Percentiles rank a stretch among this genome's conserved stretches.
phyloP scores from a whole-genome alignment of 306 rosid genomes.

The Trifolium subterraneum region DNA sequence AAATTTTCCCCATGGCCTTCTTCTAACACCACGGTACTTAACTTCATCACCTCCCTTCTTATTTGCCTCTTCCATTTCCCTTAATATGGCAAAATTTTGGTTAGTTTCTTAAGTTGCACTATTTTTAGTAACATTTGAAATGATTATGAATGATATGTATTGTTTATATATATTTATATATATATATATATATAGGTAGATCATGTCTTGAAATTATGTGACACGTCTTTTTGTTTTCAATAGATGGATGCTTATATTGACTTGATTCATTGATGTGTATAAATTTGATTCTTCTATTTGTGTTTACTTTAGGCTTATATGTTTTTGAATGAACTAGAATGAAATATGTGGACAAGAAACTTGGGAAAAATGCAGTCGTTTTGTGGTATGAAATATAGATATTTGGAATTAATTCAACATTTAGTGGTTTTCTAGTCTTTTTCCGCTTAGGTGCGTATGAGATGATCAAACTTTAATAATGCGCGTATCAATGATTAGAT shows the following conservation, averaged over 20 bases:
- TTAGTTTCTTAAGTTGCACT: not conserved
- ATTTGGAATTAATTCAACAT: not conserved
- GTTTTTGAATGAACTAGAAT: slow-evolving; percentile 6
- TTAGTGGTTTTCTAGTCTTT: not conserved
- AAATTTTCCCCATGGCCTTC: slow-evolving; percentile 79
- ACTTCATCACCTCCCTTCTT: slow-evolving; percentile 48
- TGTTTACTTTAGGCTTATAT: not conserved
- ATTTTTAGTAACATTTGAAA: not conserved
- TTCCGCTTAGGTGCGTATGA: not conserved
- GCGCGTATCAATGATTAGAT: slow-evolving; percentile 3
- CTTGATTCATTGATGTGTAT: slow-evolving; percentile 28
- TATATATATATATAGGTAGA: slow-evolving; percentile 7
- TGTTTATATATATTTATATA: slow-evolving; percentile 11
- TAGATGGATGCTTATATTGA: not conserved
- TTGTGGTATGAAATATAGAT: not conserved
- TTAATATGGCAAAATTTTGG: not conserved
- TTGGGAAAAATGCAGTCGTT: not conserved
- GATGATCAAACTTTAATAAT: not conserved
- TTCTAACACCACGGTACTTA: slow-evolving; percentile 67
- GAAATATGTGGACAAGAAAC: not conserved
- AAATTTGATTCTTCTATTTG: slow-evolving; percentile 27
- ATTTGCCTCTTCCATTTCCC: slow-evolving; percentile 3
- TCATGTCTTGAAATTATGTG: not conserved
- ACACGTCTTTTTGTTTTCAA: not conserved
- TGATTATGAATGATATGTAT: not conserved